Percentiles rank a stretch among this genome's conserved stretches.
These are phyloP conservation scores for Jimgerdemannia flammicorona DNA, from an alignment of 192 early-diverging fungal genomes.

Conservation along the genomic window DNA sequence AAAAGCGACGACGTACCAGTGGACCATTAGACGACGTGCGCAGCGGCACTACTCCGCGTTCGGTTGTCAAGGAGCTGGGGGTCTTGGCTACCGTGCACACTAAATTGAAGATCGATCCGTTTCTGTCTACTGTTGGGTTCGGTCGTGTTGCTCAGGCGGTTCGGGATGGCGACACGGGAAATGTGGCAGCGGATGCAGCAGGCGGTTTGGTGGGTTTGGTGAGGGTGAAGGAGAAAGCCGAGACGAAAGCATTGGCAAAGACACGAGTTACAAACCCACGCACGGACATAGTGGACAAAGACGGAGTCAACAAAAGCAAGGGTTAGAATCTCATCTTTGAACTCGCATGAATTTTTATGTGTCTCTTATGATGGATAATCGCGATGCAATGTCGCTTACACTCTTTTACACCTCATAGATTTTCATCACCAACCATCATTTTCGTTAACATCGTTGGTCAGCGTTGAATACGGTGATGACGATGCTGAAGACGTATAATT, in stretches of 20 bases:
- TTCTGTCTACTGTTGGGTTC: constrained; percentile 7
- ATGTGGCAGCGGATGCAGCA: neutral
- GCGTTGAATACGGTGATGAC: neutral
- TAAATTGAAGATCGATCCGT: constrained; percentile 39
- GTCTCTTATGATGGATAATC: no score
- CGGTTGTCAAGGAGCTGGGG: constrained; percentile 4
- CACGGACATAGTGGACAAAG: no score
- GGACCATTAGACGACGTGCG: constrained; percentile 2
- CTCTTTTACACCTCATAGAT: no score
- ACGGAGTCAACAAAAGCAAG: no score
- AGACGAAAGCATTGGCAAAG: neutral
- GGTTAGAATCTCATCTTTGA: no score
- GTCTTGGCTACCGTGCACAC: constrained; percentile 23
- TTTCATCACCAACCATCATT: neutral
- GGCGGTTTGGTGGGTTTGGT: neutral
- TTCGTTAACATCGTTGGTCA: neutral
- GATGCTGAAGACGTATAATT: neutral
- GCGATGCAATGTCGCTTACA: no score
- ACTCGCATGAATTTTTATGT: no score
- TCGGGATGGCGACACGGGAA: neutral
- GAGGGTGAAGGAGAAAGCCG: neutral
- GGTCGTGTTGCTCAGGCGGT: neutral
- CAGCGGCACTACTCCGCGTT: neutral
- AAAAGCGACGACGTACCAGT: neutral
- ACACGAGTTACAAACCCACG: neutral